Conservation (phyloP, 495 filamentous ascomycete species). For the Tuber calosporum region DNA sequence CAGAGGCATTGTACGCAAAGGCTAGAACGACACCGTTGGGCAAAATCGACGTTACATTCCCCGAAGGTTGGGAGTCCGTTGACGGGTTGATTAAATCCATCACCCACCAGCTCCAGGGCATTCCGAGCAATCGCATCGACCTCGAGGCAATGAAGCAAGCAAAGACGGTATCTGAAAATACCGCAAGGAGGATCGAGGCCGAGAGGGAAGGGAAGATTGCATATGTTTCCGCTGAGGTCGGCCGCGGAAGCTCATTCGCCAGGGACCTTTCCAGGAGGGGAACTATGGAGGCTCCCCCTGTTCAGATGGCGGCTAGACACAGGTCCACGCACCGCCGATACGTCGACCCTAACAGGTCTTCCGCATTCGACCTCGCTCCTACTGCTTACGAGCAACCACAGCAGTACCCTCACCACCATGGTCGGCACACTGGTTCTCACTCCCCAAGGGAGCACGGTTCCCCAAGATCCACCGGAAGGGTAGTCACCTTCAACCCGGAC, state of each 20-base stretch:
- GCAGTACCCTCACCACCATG: constrained; percentile 9
- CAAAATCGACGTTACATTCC: constrained; percentile 29
- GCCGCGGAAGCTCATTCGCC: constrained; percentile 25
- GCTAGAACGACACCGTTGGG: constrained; percentile 18
- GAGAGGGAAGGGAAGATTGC: constrained; percentile 17
- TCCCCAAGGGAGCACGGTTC: constrained; percentile 16
- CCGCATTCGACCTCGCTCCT: constrained; percentile 16
- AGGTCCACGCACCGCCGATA: constrained; percentile 7
- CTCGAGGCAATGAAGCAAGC: neutral
- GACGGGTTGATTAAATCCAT: constrained; percentile 30
- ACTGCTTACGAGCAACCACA: constrained; percentile 13
- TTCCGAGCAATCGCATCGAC: constrained; percentile 25
- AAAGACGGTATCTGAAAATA: neutral
- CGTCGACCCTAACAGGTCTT: constrained; percentile 21
- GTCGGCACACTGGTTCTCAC: constrained; percentile 10
- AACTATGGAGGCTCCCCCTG: constrained; percentile 12
- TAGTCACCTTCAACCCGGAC: constrained; percentile 33
- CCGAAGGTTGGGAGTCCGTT: constrained; percentile 28
- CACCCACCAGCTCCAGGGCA: constrained; percentile 30
- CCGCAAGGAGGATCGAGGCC: constrained; percentile 22
- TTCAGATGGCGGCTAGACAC: neutral
- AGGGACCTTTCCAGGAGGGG: constrained; percentile 27
- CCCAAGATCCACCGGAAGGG: constrained; percentile 15
- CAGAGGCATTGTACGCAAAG: constrained; percentile 27
- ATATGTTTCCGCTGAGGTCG: constrained; percentile 21